Base-by-base conservation (phyloP, 495 filamentous ascomycete genomes). In the Podospora bellae-mahoneyi region DNA sequence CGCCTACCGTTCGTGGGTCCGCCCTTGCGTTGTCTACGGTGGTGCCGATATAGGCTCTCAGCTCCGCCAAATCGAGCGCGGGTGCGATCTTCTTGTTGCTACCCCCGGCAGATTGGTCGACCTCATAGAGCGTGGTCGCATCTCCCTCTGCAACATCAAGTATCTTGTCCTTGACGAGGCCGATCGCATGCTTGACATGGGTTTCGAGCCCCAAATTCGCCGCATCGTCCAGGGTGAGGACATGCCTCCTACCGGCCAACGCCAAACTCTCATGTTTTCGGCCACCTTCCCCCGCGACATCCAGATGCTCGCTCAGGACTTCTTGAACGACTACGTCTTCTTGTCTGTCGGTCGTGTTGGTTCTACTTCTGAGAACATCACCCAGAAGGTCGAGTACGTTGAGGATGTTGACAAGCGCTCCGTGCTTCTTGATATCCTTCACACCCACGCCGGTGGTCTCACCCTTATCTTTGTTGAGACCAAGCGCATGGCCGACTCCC, bases 131-230 rank as follows among this genome's bases (percentile, higher is more conserved):
- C 92, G 96, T 83, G 95, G 96, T 71, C 94, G 95, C 77, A 97
- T 99, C 78, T 97, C 94, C 15, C 88, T 97, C 53, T 84, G 87
- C 71, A 97, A 95, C 83, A 97, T 98, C 88, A 97, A 97, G 82
- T 99, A 97, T 76, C 85, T 99, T n/a, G 92, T 99, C 71, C 91
- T 99, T 53, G 95, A 99, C 73, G 95, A 99, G 86, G 95, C 95
- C 79, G 95, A 99, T 84, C 96, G 96, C 79, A 98, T 99, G 95
- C 83, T 99, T 86, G 95, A 99, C 84, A 98, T 99, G 95, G 95
- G 95, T 91, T 99, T 99, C 86, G 95, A 99, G 85, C 95, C 95
- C 74, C 95, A 99, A 81, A 97, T 99, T 78, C 94, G 95, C 71
- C 91, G 95, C 72, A 98, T 99, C 73, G 94, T 99, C 27, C 94